These are phyloP conservation scores for Przewalskia tangutica DNA, from an alignment of 257 asterid species.

Conservation along the genomic window DNA sequence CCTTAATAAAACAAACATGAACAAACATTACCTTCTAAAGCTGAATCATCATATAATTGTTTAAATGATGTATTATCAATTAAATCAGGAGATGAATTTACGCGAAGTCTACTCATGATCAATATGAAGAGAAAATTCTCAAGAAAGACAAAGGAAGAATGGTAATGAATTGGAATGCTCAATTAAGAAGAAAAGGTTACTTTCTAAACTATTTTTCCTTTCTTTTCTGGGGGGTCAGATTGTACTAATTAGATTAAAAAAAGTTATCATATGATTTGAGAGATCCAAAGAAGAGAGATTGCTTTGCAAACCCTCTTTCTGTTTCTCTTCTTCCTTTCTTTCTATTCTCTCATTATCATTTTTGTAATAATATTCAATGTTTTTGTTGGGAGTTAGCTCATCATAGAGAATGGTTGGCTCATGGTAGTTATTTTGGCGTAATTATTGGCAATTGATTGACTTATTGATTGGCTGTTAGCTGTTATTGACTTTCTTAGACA, in stretches of 20 bases:
- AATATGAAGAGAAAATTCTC: slow-evolving; percentile 6
- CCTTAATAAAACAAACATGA: not conserved
- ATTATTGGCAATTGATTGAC: slow-evolving; percentile 22
- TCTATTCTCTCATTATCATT: not conserved
- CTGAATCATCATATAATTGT: slow-evolving; percentile 47
- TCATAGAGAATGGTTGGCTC: slow-evolving; percentile 20
- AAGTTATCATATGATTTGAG: not conserved
- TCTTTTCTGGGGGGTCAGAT: not conserved
- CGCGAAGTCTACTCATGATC: slow-evolving; percentile 36
- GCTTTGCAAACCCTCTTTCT: slow-evolving; percentile 27
- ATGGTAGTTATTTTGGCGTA: slow-evolving; percentile 12
- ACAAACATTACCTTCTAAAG: slow-evolving; percentile 49
- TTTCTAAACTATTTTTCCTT: slow-evolving; percentile 5
- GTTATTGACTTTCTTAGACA: slow-evolving; percentile 9
- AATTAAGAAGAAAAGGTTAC: slow-evolving; percentile 14
- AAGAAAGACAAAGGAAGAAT: not conserved
- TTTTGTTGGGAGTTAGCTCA: slow-evolving; percentile 18
- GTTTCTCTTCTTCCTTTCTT: slow-evolving; percentile 10
- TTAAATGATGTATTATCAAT: slow-evolving; percentile 12
- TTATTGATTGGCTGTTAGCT: slow-evolving; percentile 11
- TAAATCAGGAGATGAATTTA: slow-evolving; percentile 37
- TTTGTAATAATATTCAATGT: slow-evolving; percentile 1
- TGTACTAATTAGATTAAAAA: not conserved
- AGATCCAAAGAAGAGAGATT: slow-evolving; percentile 40
- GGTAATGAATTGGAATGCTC: not conserved